Evolutionary conservation across 2,329 filamentous ascomycete species (phyloP), one percentile per base, ranked within the genome.

Genomic region (Davidsoniella neocaledoniae): DNA sequence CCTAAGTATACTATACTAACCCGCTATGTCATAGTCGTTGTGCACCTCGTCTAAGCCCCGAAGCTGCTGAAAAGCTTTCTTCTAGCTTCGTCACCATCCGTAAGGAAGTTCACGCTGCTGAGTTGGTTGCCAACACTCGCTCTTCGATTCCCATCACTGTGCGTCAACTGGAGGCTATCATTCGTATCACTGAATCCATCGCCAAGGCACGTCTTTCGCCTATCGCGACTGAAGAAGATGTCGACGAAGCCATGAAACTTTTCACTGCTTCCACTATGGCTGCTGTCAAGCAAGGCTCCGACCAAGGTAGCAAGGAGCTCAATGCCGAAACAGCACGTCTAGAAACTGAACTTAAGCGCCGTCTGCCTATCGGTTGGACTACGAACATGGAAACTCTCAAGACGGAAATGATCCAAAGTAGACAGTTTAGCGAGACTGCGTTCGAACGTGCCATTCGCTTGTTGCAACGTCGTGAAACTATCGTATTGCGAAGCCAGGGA

Each of bases 231-330:
- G 90, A 95, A 64, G 73, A 78, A 43, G 91, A 98, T 60, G 91
- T 98, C 48, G 90, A 98, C 60, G 91, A 98, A 68, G 91, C 91
- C 2, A 98, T 98, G 59, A 82, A 91, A 0, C 75, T 98, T 14
- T 98, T 98, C 79, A 70, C 98, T 26, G 91, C 88, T 56, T 88
- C 82, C 3, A 98, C 91, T 51, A 96, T 98, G 91, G 90, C 98
- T 60, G 91, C 91, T 6, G 87, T 96, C 51, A 90, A 86, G 53
- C 86, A 94, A 59, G 90, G 88, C 53, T 81, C 83, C 57, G 84
- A 81, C 55, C 77, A 84, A 57, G 86, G 85, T 37, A 87, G 81
- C 60, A 82, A 86, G 55, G 90, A 96, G 65, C 70, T 96, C 50
- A 90, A 93, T 65, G 86, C 94, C 46, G 91, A 96, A 63, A 84